Evolutionary conservation across 2,329 filamentous ascomycete genomes (phyloP), one percentile per base, ranked within the genome.

Genomic region (Colletotrichum godetiae): DNA sequence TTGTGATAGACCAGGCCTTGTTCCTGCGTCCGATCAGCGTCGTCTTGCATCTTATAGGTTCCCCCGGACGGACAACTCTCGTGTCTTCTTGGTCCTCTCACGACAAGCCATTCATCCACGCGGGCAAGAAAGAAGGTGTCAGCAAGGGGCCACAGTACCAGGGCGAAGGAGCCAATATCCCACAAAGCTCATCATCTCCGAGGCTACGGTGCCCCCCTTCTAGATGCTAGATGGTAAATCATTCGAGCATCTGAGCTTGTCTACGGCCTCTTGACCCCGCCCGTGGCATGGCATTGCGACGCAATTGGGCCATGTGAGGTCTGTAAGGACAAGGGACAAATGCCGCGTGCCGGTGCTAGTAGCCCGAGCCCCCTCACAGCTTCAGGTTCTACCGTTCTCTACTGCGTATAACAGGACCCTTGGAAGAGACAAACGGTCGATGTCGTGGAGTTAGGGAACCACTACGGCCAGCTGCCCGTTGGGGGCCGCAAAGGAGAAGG

Each of bases 11-110:
- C 22, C 29, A 55, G 35, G 10, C 37, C 19, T 55, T 27, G 70
- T 60, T 73, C 56, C 49, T 73, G 49, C 67, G 24, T 71, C 61
- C 22, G 22, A 53, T 62, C 67, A 66, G 56, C 67, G 29, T 52
- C 67, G 56, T 22, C 49, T 19, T 61, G 46, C 65, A 56, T 71
- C 71, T 66, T 71, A 73, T 71, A 73, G 61, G 13, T 42, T 15
- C 37, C 7, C 2, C 33, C 58, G n/a, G 27, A 29, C 11, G 42
- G 27, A 29, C 11, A 33, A 13, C 22, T 57, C 57, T 56, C 24
- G 12, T 57, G 59, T 52, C 67, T 19, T 57, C 15, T 22, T n/a
- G 5, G 59, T 35, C 49, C 56, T 69, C 58, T 65, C 35, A 27
- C 66, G 46, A 61, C 22, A 49, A 6, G 46, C 35, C 12, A 52